Evolutionary conservation across 169 alveolate genomes (phyloP), one percentile per base, ranked within the genome.

Genomic region (Condylostoma magnum): DNA sequence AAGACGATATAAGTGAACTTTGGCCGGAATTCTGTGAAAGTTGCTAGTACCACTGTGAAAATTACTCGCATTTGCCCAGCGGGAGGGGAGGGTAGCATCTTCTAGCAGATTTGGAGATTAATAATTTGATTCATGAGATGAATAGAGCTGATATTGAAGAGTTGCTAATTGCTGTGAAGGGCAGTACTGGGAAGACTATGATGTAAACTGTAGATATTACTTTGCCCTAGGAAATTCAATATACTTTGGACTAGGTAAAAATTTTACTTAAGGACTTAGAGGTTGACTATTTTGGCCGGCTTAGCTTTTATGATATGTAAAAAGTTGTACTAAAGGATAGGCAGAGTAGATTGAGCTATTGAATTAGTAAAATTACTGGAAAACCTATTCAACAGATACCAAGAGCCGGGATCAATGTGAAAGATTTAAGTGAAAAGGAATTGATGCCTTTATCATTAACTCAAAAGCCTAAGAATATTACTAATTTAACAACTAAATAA

Each of bases 241-340:
- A 87, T 55, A 82, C 83, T 18, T 84, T 82, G 60, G 89, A 77
- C 27, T 86, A 84, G 41, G 63, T 87, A 4, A 67, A 80, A 38
- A 63, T 75, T 50, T 65, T 90, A 38, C 71, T 90, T 33, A 31
- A 53, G 4, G 87, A 83, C 20, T 50, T 87, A 6, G 91, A 87
- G 34, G 85, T 87, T 33, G 96, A 91, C 74, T 87, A 91, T 65
- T 91, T 85, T 67, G 90, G 86, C 41, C 54, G 96, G 57, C 84
- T 76, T 50, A 84, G 87, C 25, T 91, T 87, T 77, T 84, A 79
- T 10, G 91, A 86, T 70, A 66, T 91, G 67, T 70, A 91, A 72
- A 77, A 87, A 63, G 70, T 84, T 58, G 86, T 91, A n/a, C 54
- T 84, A 36, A 92, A 86, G 54, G 96, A 91, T 70, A 78, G 96